Percentiles rank a stretch among this genome's conserved stretches.
Conservation (phyloP, 108 stramenopile genomes). For the Skeletonema marinoi region DNA sequence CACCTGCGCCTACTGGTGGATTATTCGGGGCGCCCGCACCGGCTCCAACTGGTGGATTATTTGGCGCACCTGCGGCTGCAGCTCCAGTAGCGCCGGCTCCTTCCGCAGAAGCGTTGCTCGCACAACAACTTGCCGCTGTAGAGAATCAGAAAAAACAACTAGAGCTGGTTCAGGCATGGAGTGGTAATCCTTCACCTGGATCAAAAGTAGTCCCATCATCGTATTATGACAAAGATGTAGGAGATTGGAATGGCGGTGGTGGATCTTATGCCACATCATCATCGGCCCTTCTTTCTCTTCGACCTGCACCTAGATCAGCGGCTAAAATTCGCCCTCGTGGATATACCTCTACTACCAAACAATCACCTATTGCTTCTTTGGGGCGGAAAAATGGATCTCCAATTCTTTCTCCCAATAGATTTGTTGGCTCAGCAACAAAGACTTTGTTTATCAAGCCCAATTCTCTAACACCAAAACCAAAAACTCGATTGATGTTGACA, state of each 20-base stretch:
- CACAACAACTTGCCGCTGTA: conserved; percentile 77
- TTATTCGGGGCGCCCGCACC: conserved; percentile 45
- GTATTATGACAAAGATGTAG: conserved; percentile 30
- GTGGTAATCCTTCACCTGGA: conserved; percentile 50
- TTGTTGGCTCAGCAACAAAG: conserved; percentile 60
- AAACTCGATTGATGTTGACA: conserved; percentile 54
- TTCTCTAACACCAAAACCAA: conserved; percentile 62
- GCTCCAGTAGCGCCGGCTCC: conserved; percentile 53
- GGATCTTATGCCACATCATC: conserved; percentile 38
- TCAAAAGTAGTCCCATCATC: conserved; percentile 50
- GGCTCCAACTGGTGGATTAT: conserved; percentile 57
- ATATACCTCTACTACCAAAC: conserved; percentile 53
- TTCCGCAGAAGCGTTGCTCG: conserved; percentile 67
- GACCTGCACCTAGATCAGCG: conserved; percentile 63
- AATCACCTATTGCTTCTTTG: conserved; percentile 44
- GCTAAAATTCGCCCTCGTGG: conserved; percentile 83
- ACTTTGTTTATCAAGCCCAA: conserved; percentile 60
- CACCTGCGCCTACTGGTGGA: conserved; percentile 50
- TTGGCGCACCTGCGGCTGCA: conserved; percentile 62
- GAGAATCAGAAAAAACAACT: conserved; percentile 77
- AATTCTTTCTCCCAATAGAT: conserved; percentile 59
- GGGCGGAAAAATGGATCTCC: conserved; percentile 35
- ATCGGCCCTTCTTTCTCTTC: conserved; percentile 30
- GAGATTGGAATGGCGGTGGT: conserved; percentile 32
- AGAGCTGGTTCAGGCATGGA: conserved; percentile 73